Evolutionary conservation across 1,284 basidiomycete genomes (phyloP), one percentile per base, ranked within the genome.

Genomic region (Fomitopsis pinicola): DNA sequence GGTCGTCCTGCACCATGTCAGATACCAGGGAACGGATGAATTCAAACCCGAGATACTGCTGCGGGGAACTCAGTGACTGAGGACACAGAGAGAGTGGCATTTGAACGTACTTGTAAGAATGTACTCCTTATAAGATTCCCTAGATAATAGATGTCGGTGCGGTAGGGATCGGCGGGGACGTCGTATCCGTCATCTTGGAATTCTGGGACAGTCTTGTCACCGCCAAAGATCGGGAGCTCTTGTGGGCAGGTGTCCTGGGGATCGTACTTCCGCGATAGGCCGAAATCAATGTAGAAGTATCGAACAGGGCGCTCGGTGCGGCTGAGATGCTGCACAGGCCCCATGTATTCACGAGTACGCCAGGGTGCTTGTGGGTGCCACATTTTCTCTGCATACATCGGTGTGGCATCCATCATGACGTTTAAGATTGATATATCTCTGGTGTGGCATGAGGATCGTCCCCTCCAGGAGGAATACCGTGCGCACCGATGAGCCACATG

Each of bases 111-210:
- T 40, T 62, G 3, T 1, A 66, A 10, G 40, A 67, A 58, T 2
- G 40, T 17, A 22, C 55, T 66, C 78, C 80, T 60, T 3, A 73
- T 62, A 45, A 69, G 35, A 42, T 70, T 71, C 0, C 71, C 71
- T 2, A 73, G 38, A 45, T 69, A 70, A 61, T 74, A 73, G 1
- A 72, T 55, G 33, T 73, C 72, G 0, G 65, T 66, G 0, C 64
- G 64, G 48, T 71, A 74, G 2, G 72, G 73, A 55, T 75, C 58
- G 17, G 59, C 62, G 1, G 61, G 58, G 8, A 55, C 38, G 26
- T 59, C 55, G 40, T 58, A 45, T 1, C 57, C 45, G 15, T 58
- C 57, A 7, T 36, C 42, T n/a, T 58, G 57, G 33, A 58, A 58
- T 33, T 58, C 57, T 2, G 57, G 45, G 19, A 58, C 57, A 28